phyloP scores from a whole-genome alignment of 164 flowering plant genomes.

The Vitis amurensis region DNA sequence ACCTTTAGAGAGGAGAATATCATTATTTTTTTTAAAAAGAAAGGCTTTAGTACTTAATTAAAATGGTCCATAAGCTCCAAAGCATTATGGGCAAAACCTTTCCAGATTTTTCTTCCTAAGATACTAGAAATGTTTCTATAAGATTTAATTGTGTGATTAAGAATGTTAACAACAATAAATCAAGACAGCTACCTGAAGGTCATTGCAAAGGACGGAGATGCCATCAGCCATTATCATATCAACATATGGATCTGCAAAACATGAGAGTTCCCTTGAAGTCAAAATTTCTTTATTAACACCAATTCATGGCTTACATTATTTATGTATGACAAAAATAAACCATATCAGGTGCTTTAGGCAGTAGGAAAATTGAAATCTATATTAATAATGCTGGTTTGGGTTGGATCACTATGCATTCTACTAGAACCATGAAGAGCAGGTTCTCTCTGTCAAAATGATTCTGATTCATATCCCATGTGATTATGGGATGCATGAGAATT shows the following conservation, averaged over 20 bases:
- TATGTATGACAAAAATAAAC: neutral
- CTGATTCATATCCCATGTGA: too few relatives aligned
- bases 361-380: too few relatives aligned
- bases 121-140: neutral
- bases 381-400: too few relatives aligned
- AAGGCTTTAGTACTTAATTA: neutral
- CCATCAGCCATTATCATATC: constrained; percentile 98
- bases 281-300: neutral
- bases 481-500: too few relatives aligned
- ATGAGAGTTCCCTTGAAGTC: neutral
- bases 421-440: too few relatives aligned
- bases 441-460: too few relatives aligned
- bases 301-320: too few relatives aligned
- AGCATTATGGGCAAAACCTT: neutral
- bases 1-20: neutral
- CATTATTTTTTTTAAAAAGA: neutral
- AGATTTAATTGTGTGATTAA: neutral
- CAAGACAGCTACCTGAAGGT: constrained; percentile 65
- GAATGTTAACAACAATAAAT: neutral
- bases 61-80: neutral
- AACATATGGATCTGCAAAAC: constrained; percentile 66
- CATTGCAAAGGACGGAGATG: constrained; percentile 79
- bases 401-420: too few relatives aligned
- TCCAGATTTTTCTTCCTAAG: too few relatives aligned
- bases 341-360: neutral